Conservation (phyloP, 805 yeast species). For the Metschnikowia aberdeeniae region DNA sequence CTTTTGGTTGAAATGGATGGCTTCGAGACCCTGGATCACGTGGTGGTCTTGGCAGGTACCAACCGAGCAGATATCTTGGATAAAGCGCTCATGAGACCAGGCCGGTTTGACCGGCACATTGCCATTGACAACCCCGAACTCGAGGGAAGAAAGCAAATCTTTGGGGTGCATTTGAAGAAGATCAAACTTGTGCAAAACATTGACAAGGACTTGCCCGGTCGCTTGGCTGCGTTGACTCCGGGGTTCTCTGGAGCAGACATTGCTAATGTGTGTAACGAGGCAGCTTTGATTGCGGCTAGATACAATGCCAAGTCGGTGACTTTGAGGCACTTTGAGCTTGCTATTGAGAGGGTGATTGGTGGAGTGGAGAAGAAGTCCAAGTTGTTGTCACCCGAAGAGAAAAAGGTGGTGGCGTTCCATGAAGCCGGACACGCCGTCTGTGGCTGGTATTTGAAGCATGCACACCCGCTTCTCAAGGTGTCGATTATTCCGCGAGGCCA, state of each 20-base stretch:
- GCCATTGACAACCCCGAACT: conserved; percentile 83
- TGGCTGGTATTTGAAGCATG: conserved; percentile 86
- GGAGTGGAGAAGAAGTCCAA: conserved; percentile 87
- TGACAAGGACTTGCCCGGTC: conserved; percentile 63
- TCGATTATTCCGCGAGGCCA: conserved; percentile 92
- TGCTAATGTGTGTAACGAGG: conserved; percentile 92
- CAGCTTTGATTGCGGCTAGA: conserved; percentile 90
- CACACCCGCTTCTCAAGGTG: conserved; percentile 90
- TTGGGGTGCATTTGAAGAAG: conserved; percentile 70
- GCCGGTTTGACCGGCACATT: conserved; percentile 89
- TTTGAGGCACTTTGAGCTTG: conserved; percentile 78
- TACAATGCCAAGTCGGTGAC: conserved; percentile 58
- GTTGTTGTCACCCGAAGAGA: conserved; percentile 75
- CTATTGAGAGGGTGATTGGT: conserved; percentile 90
- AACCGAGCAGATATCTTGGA: conserved; percentile 90
- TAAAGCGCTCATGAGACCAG: conserved; percentile 87
- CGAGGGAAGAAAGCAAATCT: conserved; percentile 84
- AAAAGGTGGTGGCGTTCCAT: conserved; percentile 84
- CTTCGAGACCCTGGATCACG: conserved; percentile 80
- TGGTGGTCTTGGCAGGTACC: conserved; percentile 92
- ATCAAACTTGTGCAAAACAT: conserved; percentile 47
- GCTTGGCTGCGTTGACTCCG: conserved; percentile 87
- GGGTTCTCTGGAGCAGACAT: conserved; percentile 97
- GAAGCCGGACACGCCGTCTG: conserved; percentile 97
- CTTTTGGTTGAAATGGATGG: conserved; percentile 95